Conservation (phyloP, 1,139 yeast genomes). For the Candida sp. region DNA sequence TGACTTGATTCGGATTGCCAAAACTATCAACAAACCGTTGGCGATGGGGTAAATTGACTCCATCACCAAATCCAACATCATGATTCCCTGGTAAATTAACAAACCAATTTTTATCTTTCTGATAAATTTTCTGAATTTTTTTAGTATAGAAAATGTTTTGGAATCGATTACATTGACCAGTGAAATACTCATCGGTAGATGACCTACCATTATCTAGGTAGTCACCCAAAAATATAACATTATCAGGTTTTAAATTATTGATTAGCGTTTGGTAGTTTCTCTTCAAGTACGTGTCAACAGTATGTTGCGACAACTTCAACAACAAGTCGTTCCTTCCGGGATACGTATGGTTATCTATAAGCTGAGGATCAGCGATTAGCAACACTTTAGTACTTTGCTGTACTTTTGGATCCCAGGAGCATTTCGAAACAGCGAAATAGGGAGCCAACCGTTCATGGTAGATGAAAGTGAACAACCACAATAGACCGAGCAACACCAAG, state of each 20-base stretch:
- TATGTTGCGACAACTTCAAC: conserved; percentile 40
- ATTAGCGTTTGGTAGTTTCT: conserved; percentile 42
- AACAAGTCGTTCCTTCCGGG: conserved; percentile 40
- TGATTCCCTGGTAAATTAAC: conserved; percentile 52
- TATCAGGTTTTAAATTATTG: conserved; percentile 36
- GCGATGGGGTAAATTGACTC: conserved; percentile 35
- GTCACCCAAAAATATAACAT: conserved; percentile 51
- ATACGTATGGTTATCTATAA: conserved; percentile 46
- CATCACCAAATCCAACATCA: conserved; percentile 54
- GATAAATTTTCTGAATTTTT: conserved; percentile 12
- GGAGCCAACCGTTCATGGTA: conserved; percentile 35
- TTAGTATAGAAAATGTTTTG: conserved; percentile 28
- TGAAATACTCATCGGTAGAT: conserved; percentile 36
- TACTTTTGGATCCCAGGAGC: conserved; percentile 24
- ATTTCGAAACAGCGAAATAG: conserved; percentile 18
- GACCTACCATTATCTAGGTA: conserved; percentile 52
- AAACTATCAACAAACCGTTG: conserved; percentile 36
- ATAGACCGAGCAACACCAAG: conserved; percentile 15
- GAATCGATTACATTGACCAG: conserved; percentile 35
- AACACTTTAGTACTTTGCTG: conserved; percentile 21
- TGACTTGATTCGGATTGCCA: conserved; percentile 36
- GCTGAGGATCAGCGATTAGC: conserved; percentile 45
- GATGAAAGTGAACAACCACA: conserved; percentile 31
- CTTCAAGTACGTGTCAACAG: conserved; percentile 47
- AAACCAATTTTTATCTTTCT: conserved; percentile 23